Conservation (phyloP, 2,329 filamentous ascomycete genomes). For the Aspergillus cejpii region DNA sequence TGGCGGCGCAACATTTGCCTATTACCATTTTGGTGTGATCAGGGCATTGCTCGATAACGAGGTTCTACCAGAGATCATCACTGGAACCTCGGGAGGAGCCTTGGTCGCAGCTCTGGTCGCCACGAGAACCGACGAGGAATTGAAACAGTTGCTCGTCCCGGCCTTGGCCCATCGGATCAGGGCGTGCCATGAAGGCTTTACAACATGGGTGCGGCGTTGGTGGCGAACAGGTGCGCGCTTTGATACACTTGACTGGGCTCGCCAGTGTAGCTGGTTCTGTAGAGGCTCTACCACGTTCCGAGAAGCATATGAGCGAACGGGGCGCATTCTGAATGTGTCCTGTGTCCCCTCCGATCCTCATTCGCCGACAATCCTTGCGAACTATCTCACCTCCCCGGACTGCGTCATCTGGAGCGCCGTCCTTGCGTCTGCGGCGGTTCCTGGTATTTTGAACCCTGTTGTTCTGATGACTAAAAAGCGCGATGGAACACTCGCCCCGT, state of each 20-base stretch:
- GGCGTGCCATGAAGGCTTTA: constrained; percentile 71
- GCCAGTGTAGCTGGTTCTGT: constrained; percentile 79
- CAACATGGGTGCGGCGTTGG: constrained; percentile 75
- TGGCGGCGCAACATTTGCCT: constrained; percentile 88
- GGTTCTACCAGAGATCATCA: constrained; percentile 86
- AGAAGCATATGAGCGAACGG: constrained; percentile 89
- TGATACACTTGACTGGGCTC: constrained; percentile 87
- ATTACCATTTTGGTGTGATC: constrained; percentile 91
- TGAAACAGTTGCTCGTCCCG: constrained; percentile 76
- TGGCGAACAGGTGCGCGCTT: constrained; percentile 90
- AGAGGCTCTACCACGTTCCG: constrained; percentile 87
- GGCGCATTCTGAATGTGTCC: constrained; percentile 88
- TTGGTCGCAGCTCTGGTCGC: constrained; percentile 80
- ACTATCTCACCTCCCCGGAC: constrained; percentile 90
- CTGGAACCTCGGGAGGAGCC: constrained; percentile 90
- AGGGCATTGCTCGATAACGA: constrained; percentile 82
- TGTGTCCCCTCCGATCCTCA: constrained; percentile 95
- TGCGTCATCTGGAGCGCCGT: constrained; percentile 99
- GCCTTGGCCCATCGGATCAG: constrained; percentile 78
- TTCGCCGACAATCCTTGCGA: constrained; percentile 83
- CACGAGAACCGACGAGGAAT: constrained; percentile 84
- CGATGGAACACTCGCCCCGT: constrained; percentile 72
- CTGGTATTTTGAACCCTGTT: constrained; percentile 91
- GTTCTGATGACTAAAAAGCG: constrained; percentile 81
- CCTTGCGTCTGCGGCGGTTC: constrained; percentile 87